Evolutionary conservation across 768 basidiomycete genomes (phyloP).

Genomic region (Lactarius indigo): DNA sequence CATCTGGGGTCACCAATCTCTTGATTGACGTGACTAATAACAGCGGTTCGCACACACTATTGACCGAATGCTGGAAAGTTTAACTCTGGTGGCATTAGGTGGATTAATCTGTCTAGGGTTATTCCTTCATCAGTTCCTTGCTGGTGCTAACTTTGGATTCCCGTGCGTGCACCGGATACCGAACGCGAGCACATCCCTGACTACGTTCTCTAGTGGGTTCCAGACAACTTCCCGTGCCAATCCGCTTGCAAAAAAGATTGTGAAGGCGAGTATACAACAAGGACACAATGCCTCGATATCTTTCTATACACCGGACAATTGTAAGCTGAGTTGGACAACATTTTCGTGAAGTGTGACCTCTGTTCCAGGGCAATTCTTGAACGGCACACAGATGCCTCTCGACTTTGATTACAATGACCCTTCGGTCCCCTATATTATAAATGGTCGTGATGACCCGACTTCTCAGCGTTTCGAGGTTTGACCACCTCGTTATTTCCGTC

Average conservation of each 20-base stretch:
- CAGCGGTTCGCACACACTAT: constrained; percentile 41
- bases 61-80: not conserved
- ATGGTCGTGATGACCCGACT: constrained; percentile 31
- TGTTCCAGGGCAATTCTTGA: constrained; percentile 32
- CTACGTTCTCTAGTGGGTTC: constrained; percentile 44
- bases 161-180: constrained; percentile 39
- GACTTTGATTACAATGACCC: constrained; percentile 34
- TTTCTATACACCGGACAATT: constrained; percentile 52
- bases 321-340: constrained; percentile 33
- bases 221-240: constrained; percentile 52
- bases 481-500: not conserved
- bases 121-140: constrained; percentile 56
- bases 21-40: constrained; percentile 62
- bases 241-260: constrained; percentile 55
- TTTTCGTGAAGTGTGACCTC: not conserved
- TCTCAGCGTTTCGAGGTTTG: constrained; percentile 36
- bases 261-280: constrained; percentile 48
- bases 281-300: constrained; percentile 35
- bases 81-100: constrained; percentile 30
- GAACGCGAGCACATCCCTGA: not conserved
- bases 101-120: constrained; percentile 60
- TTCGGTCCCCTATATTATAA: constrained; percentile 29
- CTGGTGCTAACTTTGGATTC: constrained; percentile 48
- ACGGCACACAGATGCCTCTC: constrained; percentile 30
- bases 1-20: constrained; percentile 46